Percentiles rank a stretch among this genome's conserved stretches.
Evolutionary conservation across 495 filamentous ascomycete genomes (phyloP).

Genomic region (Aspergillus indologenus): DNA sequence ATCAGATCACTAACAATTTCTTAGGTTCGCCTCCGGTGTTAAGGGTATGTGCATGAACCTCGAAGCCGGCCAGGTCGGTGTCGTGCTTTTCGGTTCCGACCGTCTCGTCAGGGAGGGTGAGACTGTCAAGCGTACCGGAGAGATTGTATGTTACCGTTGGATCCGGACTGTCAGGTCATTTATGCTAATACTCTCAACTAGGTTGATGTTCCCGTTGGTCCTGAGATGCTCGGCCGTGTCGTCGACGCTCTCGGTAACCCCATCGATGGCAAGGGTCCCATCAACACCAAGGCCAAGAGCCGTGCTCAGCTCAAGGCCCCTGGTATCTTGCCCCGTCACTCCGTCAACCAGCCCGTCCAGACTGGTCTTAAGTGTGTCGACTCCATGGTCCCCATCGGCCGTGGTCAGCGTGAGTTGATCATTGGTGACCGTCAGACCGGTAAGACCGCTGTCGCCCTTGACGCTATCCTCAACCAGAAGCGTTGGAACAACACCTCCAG

Average conservation of each 20-base stretch:
- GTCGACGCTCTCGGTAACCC: conserved; percentile 98
- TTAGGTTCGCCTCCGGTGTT: conserved; percentile 96
- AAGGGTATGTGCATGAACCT: conserved; percentile 99
- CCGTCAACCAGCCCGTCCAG: conserved; percentile 98
- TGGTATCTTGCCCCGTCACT: conserved; percentile 93
- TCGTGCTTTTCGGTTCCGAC: conserved; percentile 99
- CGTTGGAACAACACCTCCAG: conserved; percentile 79
- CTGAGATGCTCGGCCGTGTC: conserved; percentile 92
- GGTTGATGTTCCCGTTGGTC: conserved; percentile 96
- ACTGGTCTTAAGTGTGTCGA: conserved; percentile 99
- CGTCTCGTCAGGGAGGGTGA: conserved; percentile 99
- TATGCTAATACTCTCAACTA: conserved; percentile 35
- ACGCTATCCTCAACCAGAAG: conserved; percentile 98
- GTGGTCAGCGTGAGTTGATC: conserved; percentile 99
- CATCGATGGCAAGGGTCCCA: conserved; percentile 97
- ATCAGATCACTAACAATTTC: conserved; percentile 38
- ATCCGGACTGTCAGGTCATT: conserved; percentile 1
- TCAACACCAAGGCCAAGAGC: conserved; percentile 86
- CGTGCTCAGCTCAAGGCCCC: conserved; percentile 99
- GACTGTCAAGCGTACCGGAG: conserved; percentile 98
- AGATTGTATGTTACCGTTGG: conserved; percentile 73
- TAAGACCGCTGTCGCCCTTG: conserved; percentile 98
- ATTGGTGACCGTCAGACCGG: conserved; percentile 99
- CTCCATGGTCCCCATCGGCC: conserved; percentile 99
- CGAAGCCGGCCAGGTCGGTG: conserved; percentile 99